These are phyloP conservation scores for Colletotrichum spinosum DNA, from an alignment of 2,329 filamentous ascomycete genomes.

Conservation along the genomic window DNA sequence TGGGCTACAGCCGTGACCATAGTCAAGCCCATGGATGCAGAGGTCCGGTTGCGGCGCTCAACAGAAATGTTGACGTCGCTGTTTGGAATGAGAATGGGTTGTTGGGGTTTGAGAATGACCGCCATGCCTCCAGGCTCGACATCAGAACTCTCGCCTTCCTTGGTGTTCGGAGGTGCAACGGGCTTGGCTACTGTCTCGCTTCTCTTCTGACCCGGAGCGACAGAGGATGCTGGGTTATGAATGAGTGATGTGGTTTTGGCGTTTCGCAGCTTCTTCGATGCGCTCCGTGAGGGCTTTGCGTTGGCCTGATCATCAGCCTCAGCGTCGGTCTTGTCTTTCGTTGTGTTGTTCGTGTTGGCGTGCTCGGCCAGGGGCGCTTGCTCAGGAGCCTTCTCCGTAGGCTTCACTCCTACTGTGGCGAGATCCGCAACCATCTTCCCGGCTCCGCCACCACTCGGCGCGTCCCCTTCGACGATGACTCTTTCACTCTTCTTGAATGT, in stretches of 20 bases:
- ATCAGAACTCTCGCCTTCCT: constrained; percentile 20
- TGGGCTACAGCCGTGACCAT: constrained; percentile 95
- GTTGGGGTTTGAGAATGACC: constrained; percentile 80
- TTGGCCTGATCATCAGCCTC: constrained; percentile 26
- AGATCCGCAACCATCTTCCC: constrained; percentile 67
- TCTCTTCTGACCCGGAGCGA: constrained; percentile 14
- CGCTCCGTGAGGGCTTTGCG: constrained; percentile 32
- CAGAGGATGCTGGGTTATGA: constrained; percentile 33
- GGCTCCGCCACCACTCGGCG: constrained; percentile 61
- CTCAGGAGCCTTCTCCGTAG: constrained; percentile 50
- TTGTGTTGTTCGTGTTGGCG: constrained; percentile 41
- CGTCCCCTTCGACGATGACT: constrained; percentile 70
- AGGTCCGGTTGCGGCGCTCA: constrained; percentile 84
- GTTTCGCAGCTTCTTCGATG: constrained; percentile 40
- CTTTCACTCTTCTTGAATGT: constrained; percentile 81
- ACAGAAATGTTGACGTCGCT: constrained; percentile 93
- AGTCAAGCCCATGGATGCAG: constrained; percentile 81
- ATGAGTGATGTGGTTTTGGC: constrained; percentile 49
- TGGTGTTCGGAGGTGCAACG: constrained; percentile 10
- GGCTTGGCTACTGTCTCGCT: constrained; percentile 23
- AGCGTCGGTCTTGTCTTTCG: constrained; percentile 22
- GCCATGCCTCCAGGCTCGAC: constrained; percentile 72
- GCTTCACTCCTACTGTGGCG: constrained; percentile 52
- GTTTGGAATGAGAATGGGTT: constrained; percentile 77
- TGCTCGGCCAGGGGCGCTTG: constrained; percentile 48